Evolutionary conservation across 2,329 filamentous ascomycete species (phyloP).

Genomic region (Talaromyces sp.): DNA sequence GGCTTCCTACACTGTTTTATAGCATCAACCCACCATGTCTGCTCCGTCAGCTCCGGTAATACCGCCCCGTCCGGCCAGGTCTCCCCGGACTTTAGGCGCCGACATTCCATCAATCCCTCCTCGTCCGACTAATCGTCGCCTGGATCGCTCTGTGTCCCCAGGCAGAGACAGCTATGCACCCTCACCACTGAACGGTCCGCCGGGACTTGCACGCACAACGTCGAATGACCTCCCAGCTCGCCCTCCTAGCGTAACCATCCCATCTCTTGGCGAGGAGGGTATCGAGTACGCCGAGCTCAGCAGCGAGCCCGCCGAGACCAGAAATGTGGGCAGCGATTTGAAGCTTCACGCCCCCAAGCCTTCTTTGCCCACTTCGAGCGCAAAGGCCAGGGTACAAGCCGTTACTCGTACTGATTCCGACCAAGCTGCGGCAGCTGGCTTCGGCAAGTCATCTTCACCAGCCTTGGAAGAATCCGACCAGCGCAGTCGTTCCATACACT

Average conservation of each 20-base stretch:
- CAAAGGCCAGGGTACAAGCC: constrained; percentile 74
- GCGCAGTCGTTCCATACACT: constrained; percentile 55
- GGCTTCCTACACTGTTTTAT: constrained; percentile 16
- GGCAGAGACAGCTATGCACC: constrained; percentile 74
- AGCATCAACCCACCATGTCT: constrained; percentile 32
- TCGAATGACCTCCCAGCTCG: constrained; percentile 49
- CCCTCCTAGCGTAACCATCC: constrained; percentile 73
- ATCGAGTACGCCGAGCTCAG: constrained; percentile 72
- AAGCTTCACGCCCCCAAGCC: constrained; percentile 87
- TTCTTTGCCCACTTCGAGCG: constrained; percentile 73
- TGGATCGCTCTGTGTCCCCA: constrained; percentile 73
- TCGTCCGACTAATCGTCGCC: constrained; percentile 62
- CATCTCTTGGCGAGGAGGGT: constrained; percentile 84
- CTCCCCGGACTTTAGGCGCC: constrained; percentile 45
- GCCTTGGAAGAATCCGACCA: constrained; percentile 51
- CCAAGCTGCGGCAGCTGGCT: constrained; percentile 76
- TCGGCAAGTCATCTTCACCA: constrained; percentile 60
- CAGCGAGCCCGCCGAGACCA: constrained; percentile 66
- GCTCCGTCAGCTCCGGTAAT: constrained; percentile 52
- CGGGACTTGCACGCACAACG: constrained; percentile 32
- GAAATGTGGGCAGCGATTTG: constrained; percentile 73
- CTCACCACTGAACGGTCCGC: constrained; percentile 75
- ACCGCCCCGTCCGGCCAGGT: constrained; percentile 60
- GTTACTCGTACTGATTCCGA: constrained; percentile 92
- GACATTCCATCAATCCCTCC: constrained; percentile 60